These are phyloP conservation scores for Alloascoidea africana DNA, from an alignment of 805 yeast species.

Conservation along the genomic window DNA sequence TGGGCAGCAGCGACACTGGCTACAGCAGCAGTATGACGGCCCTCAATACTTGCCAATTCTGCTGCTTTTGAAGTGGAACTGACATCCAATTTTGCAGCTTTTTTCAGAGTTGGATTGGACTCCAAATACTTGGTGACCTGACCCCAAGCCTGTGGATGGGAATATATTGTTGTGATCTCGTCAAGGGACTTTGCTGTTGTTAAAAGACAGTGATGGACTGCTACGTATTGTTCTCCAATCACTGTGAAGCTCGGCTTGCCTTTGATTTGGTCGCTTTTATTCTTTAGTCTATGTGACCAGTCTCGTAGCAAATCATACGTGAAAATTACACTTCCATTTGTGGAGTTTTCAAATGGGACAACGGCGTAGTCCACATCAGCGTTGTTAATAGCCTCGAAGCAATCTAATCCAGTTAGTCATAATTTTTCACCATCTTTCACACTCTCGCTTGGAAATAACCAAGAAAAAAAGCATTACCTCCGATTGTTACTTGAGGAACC, in stretches of 20 bases:
- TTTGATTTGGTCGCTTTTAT: neutral
- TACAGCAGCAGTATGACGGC: constrained; percentile 45
- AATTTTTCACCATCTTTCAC: constrained; percentile 20
- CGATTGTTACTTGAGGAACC: constrained; percentile 12
- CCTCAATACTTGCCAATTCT: constrained; percentile 30
- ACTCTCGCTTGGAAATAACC: constrained; percentile 29
- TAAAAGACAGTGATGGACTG: constrained; percentile 66
- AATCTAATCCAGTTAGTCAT: constrained; percentile 35
- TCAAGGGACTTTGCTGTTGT: constrained; percentile 24
- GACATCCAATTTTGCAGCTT: constrained; percentile 41
- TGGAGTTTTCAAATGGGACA: constrained; percentile 87
- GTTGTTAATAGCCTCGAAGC: constrained; percentile 39
- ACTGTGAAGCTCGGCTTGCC: constrained; percentile 28
- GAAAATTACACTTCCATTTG: constrained; percentile 85
- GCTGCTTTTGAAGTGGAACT: constrained; percentile 83
- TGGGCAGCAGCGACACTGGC: constrained; percentile 57
- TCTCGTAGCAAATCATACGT: constrained; percentile 75
- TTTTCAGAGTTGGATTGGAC: constrained; percentile 14
- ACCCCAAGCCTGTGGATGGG: constrained; percentile 99
- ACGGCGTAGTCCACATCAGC: constrained; percentile 50
- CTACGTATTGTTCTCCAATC: constrained; percentile 67
- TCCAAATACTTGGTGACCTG: constrained; percentile 53
- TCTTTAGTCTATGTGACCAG: constrained; percentile 25
- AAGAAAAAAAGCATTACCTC: constrained; percentile 16
- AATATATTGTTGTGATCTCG: constrained; percentile 44